A percentile compares a stretch with the other conserved stretches of the same genome.
Conservation (phyloP, 257 asterid species). For the Petunia secreta region DNA sequence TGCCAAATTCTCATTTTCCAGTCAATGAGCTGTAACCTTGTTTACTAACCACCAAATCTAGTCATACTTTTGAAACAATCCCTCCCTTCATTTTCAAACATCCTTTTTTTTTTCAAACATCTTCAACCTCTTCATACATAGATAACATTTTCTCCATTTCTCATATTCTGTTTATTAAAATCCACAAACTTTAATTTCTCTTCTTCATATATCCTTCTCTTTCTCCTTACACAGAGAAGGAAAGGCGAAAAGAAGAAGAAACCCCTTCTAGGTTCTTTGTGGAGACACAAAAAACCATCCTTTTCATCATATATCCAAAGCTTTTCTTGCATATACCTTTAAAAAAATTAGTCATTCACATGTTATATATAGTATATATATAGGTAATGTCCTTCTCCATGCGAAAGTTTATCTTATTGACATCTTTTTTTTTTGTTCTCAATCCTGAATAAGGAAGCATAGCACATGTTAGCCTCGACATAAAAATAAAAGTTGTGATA, state of each 20-base stretch:
- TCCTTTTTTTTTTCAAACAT: background rate
- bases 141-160: background rate
- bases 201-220: background rate
- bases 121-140: background rate
- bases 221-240: background rate
- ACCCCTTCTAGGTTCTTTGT: background rate
- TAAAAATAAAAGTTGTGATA: background rate
- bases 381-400: background rate
- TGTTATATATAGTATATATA: background rate
- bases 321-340: background rate
- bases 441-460: background rate
- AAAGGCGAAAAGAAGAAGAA: background rate
- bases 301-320: background rate
- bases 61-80: background rate
- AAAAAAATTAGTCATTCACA: background rate
- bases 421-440: background rate
- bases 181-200: background rate
- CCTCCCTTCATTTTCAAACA: background rate
- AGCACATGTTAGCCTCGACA: background rate
- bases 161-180: background rate
- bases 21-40: background rate
- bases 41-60: background rate
- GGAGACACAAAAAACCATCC: background rate
- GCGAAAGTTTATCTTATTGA: background rate
- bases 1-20: background rate